Evolutionary conservation across 2,329 filamentous ascomycete genomes (phyloP).

Genomic region (Fusarium poae): DNA sequence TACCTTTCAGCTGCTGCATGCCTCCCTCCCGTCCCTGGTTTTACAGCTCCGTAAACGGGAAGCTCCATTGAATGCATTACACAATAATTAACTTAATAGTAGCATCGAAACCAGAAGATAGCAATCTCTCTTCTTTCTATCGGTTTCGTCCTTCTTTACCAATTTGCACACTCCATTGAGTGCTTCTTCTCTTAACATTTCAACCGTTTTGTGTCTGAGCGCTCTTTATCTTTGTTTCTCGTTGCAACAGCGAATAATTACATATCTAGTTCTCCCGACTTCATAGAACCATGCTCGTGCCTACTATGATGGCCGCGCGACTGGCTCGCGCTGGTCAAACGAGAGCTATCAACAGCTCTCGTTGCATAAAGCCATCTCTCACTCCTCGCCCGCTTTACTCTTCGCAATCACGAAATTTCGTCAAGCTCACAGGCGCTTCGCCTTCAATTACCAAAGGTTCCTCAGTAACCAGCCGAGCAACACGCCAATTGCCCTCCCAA

Average conservation of each 20-base stretch:
- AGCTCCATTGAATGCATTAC: conserved; percentile 34
- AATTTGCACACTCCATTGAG: conserved; percentile 22
- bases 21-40: conserved; percentile 18
- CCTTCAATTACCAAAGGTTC: conserved; percentile 27
- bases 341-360: conserved; percentile 29
- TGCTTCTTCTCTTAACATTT: conserved; percentile 14
- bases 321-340: conserved; percentile 41
- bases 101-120: conserved; percentile 5
- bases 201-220: conserved; percentile 15
- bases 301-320: conserved; percentile 45
- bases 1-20: conserved; percentile 13
- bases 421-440: conserved; percentile 39
- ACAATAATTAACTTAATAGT: conserved; percentile 15
- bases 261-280: not conserved
- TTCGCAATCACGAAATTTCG: conserved; percentile 39
- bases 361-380: conserved; percentile 26
- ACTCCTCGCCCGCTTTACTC: conserved; percentile 26
- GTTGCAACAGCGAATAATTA: conserved; percentile 13
- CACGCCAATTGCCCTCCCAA: conserved; percentile 39
- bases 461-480: conserved; percentile 9
- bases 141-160: conserved; percentile 10
- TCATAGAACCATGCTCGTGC: conserved; percentile 40
- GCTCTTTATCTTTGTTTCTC: conserved; percentile 6
- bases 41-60: conserved; percentile 36
- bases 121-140: conserved; percentile 3